These are phyloP conservation scores for Colletotrichum lini DNA, from an alignment of 2,329 filamentous ascomycete species.

Conservation along the genomic window DNA sequence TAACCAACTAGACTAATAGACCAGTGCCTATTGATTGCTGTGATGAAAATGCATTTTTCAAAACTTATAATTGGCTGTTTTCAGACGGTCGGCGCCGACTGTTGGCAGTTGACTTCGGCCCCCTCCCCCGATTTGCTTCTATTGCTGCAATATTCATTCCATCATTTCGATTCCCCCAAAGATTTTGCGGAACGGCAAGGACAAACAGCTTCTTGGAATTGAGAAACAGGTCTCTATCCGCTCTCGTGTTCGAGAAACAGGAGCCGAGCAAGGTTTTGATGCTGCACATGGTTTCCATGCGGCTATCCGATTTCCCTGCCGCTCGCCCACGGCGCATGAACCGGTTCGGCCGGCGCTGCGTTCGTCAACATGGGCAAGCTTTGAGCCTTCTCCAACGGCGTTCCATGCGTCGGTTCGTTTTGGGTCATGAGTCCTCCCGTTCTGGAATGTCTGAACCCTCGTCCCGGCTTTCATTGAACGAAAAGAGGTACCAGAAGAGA, in stretches of 20 bases:
- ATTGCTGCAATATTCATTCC: not conserved
- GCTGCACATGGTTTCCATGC: constrained; percentile 2
- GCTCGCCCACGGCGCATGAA: constrained; percentile 2
- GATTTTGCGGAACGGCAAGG: not conserved
- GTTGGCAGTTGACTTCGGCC: not conserved
- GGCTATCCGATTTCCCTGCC: constrained; percentile 6
- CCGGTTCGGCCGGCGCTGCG: not conserved
- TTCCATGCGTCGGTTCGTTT: not conserved
- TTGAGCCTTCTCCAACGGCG: constrained; percentile 10
- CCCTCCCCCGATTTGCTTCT: too few species aligned
- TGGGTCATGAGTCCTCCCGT: not conserved
- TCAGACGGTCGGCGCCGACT: not conserved
- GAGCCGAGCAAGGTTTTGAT: not conserved
- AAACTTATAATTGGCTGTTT: not conserved
- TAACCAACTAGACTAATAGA: constrained; percentile 44
- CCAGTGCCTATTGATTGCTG: not conserved
- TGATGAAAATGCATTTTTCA: rapidly evolving
- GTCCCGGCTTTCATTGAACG: constrained; percentile 8
- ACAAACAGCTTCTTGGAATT: not conserved
- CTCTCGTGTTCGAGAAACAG: not conserved
- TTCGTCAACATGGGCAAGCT: constrained; percentile 34
- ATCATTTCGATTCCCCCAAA: too few species aligned
- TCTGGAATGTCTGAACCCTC: constrained; percentile 20
- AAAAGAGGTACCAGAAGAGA: not conserved
- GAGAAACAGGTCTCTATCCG: not conserved